Conservation (phyloP, 352 stramenopile species). For the Blastocystis sp. region DNA sequence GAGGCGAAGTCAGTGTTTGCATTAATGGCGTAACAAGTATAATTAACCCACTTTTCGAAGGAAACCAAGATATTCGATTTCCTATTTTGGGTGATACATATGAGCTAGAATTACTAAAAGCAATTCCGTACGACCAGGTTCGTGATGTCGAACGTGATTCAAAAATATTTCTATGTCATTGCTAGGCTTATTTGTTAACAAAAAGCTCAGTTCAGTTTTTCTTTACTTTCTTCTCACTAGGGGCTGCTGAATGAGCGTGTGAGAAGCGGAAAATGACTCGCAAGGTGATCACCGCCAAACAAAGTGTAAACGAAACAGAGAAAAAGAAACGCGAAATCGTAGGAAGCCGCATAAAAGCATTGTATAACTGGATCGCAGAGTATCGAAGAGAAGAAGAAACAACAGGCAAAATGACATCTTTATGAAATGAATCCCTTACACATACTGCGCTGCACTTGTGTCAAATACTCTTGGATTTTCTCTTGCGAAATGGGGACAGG, state of each 20-base stretch:
- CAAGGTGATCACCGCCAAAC: background rate
- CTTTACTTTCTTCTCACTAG: background rate
- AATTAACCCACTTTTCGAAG: background rate
- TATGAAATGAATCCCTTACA: background rate
- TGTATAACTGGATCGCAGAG: background rate
- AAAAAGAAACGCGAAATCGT: background rate
- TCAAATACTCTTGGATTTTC: background rate
- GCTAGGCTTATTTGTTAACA: background rate
- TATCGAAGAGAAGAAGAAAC: background rate
- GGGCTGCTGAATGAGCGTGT: background rate
- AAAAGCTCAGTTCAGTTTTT: background rate
- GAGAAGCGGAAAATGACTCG: slow-evolving; percentile 8
- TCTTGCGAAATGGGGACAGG: background rate
- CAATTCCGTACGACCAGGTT: background rate
- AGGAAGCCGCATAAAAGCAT: background rate
- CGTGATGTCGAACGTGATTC: background rate
- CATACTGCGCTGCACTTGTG: background rate
- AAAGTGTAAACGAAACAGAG: slow-evolving; percentile 3
- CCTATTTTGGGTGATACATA: background rate
- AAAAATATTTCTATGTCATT: background rate
- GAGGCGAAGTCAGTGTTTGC: background rate
- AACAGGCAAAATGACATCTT: background rate
- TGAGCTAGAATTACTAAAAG: background rate
- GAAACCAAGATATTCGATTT: background rate
- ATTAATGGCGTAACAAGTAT: background rate